A percentile compares a stretch with the other conserved stretches of the same genome.
Conservation (phyloP, 2,329 filamentous ascomycete species). For the Phaeophleospora eucalypticola region DNA sequence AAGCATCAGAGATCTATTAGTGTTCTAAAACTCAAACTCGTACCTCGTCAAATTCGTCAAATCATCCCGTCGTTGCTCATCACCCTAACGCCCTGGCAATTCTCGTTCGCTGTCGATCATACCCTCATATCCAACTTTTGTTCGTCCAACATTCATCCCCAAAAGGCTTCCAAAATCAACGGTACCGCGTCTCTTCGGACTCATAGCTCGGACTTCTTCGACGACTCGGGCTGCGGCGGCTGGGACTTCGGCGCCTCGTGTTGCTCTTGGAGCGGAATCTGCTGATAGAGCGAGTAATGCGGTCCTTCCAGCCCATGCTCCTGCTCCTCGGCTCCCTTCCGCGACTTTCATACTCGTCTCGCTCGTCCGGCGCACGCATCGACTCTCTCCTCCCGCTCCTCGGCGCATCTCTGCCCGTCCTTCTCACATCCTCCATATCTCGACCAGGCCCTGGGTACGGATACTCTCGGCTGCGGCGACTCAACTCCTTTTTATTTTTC, state of each 20-base stretch:
- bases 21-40: background rate
- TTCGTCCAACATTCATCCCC: too few species aligned
- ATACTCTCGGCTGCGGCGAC: conserved; percentile 2
- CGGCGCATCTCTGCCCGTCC: conserved; percentile 9
- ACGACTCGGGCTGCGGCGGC: too few species aligned
- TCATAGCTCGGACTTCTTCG: background rate
- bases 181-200: background rate
- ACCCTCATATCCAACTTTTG: too few species aligned
- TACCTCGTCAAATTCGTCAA: background rate
- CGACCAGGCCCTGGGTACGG: conserved; percentile 15
- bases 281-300: conserved; percentile 1
- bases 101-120: background rate
- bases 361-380: conserved; percentile 1
- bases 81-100: background rate
- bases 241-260: too few species aligned
- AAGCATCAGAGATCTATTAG: too few species aligned
- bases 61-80: background rate
- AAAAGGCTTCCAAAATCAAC: too few species aligned
- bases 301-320: conserved; percentile 1
- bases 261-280: conserved; percentile 3
- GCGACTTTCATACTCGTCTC: background rate
- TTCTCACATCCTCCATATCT: conserved; percentile 14
- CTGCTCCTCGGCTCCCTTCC: background rate
- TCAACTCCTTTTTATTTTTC: conserved; percentile 19
- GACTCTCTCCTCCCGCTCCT: background rate